These are phyloP conservation scores for Kwoniella dendrophila DNA, from an alignment of 768 basidiomycete genomes.

Conservation along the genomic window DNA sequence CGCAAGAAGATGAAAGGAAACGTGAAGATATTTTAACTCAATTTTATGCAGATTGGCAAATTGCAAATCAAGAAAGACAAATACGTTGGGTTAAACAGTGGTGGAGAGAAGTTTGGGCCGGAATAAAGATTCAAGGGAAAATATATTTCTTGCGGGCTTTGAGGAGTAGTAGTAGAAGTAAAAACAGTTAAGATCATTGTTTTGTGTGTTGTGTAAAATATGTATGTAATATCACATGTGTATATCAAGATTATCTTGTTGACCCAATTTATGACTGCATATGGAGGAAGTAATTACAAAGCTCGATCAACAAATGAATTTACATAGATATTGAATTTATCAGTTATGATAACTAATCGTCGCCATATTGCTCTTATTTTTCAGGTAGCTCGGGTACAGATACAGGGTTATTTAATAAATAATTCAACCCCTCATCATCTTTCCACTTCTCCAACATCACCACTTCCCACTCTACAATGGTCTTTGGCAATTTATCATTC, in stretches of 20 bases:
- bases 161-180: conserved; percentile 12
- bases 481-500: too few species aligned
- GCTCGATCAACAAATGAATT: too few species aligned
- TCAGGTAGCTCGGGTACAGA: too few species aligned
- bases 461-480: neutral
- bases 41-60: conserved; percentile 53
- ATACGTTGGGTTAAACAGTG: conserved; percentile 45
- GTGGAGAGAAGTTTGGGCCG: conserved; percentile 49
- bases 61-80: conserved; percentile 37
- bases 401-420: neutral
- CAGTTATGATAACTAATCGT: neutral
- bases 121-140: conserved; percentile 41
- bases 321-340: too few species aligned
- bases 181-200: neutral
- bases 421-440: conserved; percentile 28
- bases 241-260: too few species aligned
- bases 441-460: neutral
- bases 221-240: too few species aligned
- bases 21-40: conserved; percentile 37
- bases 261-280: too few species aligned
- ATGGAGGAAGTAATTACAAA: too few species aligned
- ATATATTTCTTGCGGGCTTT: conserved; percentile 32
- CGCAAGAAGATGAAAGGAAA: conserved; percentile 28
- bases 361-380: neutral
- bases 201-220: neutral